Conservation (phyloP, 2,329 filamentous ascomycete genomes). For the Beauveria brongniartii region DNA sequence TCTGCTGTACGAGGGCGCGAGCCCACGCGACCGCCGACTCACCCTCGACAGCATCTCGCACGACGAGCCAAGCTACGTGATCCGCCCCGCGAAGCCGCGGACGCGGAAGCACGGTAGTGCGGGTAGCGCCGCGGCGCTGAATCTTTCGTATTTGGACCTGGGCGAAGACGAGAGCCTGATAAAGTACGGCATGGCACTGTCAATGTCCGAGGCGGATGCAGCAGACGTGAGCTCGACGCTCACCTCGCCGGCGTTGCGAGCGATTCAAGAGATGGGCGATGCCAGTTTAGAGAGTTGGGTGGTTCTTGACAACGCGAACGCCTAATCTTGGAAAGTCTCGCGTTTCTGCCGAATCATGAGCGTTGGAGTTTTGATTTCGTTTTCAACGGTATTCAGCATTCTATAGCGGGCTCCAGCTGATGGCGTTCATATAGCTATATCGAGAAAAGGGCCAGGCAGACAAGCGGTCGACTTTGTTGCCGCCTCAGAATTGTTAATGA, state of each 20-base stretch:
- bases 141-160: neutral
- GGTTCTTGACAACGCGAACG: neutral
- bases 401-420: neutral
- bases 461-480: neutral
- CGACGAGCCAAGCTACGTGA: neutral
- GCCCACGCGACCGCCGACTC: neutral
- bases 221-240: neutral
- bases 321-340: neutral
- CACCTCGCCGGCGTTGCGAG: constrained; percentile 5
- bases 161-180: constrained; percentile 5
- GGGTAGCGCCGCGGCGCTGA: neutral
- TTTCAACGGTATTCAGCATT: neutral
- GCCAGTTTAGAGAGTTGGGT: neutral
- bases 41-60: constrained; percentile 4
- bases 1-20: neutral
- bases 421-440: neutral
- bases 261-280: constrained; percentile 1
- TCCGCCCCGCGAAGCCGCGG: constrained; percentile 1
- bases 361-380: neutral
- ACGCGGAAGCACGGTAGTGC: neutral
- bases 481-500: neutral
- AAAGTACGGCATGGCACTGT: constrained; percentile 4
- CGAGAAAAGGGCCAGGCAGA: neutral
- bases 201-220: neutral
- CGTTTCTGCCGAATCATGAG: neutral